A percentile compares a stretch with the other conserved stretches of the same genome.
These are phyloP conservation scores for Penicillium taxi DNA, from an alignment of 495 filamentous ascomycete genomes.

Conservation along the genomic window DNA sequence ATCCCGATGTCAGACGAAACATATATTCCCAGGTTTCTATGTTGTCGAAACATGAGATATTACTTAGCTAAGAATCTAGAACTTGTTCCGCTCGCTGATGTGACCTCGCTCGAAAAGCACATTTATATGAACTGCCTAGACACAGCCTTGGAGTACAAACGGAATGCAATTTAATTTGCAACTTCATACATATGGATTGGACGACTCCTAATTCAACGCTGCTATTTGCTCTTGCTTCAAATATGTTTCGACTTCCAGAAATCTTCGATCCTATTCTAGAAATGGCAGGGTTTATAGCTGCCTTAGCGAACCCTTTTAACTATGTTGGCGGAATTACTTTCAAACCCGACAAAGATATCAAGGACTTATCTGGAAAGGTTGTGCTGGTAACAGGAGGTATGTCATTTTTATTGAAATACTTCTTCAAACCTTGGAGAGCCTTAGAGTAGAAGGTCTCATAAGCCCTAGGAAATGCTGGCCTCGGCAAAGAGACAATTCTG, in stretches of 20 bases:
- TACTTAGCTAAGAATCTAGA: too few species aligned
- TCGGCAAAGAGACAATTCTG: conserved; percentile 57
- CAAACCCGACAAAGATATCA: conserved; percentile 49
- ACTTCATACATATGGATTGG: too few species aligned
- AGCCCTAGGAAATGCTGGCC: conserved; percentile 51
- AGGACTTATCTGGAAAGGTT: conserved; percentile 47
- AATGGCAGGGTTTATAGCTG: conserved; percentile 18
- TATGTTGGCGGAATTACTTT: conserved; percentile 32
- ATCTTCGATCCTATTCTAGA: neutral
- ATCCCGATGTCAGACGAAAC: too few species aligned
- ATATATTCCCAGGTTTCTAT: too few species aligned
- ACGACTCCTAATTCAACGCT: too few species aligned
- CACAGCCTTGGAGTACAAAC: too few species aligned
- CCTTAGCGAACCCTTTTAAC: conserved; percentile 19
- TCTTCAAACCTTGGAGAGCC: neutral
- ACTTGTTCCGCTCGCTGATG: too few species aligned
- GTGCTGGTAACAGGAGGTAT: conserved; percentile 57
- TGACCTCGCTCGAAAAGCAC: too few species aligned
- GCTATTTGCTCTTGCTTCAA: too few species aligned
- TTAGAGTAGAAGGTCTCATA: neutral
- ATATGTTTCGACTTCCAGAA: neutral
- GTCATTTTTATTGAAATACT: neutral
- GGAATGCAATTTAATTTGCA: too few species aligned
- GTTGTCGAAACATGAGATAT: too few species aligned
- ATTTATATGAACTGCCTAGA: too few species aligned